Evolutionary conservation across 1,139 yeast species (phyloP).

Genomic region (Geotrichum carabidarum): DNA sequence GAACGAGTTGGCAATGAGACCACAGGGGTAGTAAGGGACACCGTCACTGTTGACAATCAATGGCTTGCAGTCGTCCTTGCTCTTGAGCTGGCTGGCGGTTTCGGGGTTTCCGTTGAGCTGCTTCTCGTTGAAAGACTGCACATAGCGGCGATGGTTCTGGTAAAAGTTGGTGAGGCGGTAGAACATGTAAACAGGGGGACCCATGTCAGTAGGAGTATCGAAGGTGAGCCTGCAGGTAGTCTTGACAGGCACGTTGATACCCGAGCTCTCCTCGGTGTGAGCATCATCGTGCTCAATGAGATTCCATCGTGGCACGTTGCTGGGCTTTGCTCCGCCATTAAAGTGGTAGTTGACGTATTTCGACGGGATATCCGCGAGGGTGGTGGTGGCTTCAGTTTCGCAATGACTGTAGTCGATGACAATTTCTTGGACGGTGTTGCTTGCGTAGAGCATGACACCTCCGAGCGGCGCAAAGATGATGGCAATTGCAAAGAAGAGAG

Average conservation of each 20-base stretch:
- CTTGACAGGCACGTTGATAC: conserved; percentile 31
- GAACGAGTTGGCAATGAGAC: conserved; percentile 85
- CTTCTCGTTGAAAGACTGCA: conserved; percentile 82
- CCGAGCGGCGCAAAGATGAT: conserved; percentile 88
- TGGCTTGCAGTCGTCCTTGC: conserved; percentile 89
- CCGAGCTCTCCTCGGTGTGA: conserved; percentile 23
- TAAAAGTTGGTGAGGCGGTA: conserved; percentile 79
- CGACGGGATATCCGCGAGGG: conserved; percentile 59
- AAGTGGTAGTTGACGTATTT: conserved; percentile 53
- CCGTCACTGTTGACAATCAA: conserved; percentile 53
- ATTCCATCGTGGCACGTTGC: conserved; percentile 60
- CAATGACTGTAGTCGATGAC: conserved; percentile 80
- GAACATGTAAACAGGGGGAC: conserved; percentile 71
- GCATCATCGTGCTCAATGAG: conserved; percentile 43
- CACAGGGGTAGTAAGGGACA: conserved; percentile 78
- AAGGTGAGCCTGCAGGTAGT: conserved; percentile 63
- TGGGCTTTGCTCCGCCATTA: conserved; percentile 33
- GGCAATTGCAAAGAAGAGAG: conserved; percentile 68
- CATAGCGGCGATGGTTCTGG: conserved; percentile 92
- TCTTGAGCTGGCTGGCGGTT: conserved; percentile 50
- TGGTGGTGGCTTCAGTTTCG: conserved; percentile 50
- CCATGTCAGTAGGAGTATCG: conserved; percentile 66
- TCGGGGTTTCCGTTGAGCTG: conserved; percentile 78
- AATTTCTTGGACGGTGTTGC: conserved; percentile 71
- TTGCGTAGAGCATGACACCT: conserved; percentile 80